phyloP scores from a whole-genome alignment of 2,329 filamentous ascomycete species.

The Aspergillus transmontanensis region DNA sequence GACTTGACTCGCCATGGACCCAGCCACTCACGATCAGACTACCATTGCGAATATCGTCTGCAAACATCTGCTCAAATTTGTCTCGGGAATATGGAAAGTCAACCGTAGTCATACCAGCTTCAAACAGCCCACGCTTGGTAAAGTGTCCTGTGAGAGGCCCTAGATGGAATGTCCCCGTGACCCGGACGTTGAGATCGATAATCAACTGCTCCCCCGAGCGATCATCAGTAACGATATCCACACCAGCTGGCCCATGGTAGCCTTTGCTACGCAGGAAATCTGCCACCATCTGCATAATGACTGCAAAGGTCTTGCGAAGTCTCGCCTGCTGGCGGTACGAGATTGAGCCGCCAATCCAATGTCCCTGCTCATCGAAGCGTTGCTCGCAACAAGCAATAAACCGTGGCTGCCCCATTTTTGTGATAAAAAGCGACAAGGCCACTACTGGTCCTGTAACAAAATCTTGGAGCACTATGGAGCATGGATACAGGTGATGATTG shows the following conservation, averaged over 20 bases:
- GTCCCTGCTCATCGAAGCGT: background rate
- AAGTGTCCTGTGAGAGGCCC: conserved; percentile 9
- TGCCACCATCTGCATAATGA: background rate
- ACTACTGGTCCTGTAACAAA: background rate
- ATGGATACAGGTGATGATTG: conserved; percentile 2
- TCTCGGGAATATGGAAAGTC: background rate
- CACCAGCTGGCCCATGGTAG: conserved; percentile 9
- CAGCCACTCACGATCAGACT: conserved; percentile 5
- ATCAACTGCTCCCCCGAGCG: background rate
- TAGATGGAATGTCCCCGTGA: conserved; percentile 8
- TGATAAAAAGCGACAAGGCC: conserved; percentile 6
- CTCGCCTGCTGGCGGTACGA: background rate
- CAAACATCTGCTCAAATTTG: background rate
- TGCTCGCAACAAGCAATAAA: background rate
- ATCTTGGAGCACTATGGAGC: conserved; percentile 5
- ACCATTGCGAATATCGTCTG: background rate
- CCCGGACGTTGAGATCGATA: conserved; percentile 10
- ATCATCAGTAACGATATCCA: conserved; percentile 6
- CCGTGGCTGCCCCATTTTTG: background rate
- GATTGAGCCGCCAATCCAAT: conserved; percentile 5
- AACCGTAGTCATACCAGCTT: background rate
- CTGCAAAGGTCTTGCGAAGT: background rate
- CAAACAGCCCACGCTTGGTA: background rate
- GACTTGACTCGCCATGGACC: background rate
- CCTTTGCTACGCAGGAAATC: conserved; percentile 1